phyloP scores from a whole-genome alignment of 768 basidiomycete genomes.

The Suillus placidus region DNA sequence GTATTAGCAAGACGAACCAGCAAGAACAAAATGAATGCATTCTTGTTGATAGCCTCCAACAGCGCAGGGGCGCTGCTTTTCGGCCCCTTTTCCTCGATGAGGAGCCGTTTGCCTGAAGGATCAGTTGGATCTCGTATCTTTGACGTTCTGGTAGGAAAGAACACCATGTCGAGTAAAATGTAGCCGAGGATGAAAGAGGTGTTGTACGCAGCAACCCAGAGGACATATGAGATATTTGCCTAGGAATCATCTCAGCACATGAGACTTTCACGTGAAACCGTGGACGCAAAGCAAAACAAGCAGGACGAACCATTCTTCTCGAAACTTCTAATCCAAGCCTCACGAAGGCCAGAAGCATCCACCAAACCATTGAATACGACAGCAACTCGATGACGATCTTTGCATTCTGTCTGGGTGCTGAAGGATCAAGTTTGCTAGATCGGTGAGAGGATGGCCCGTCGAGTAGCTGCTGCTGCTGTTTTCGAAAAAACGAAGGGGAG shows the following conservation, averaged over 20 bases:
- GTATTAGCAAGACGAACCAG: conserved; percentile 53
- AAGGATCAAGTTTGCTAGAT: conserved; percentile 15
- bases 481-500: conserved; percentile 70
- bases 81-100: conserved; percentile 27
- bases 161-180: conserved; percentile 70
- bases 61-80: conserved; percentile 47
- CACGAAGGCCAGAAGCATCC: conserved; percentile 53
- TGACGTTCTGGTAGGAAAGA: conserved; percentile 53
- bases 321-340: conserved; percentile 50
- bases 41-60: conserved; percentile 81
- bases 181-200: conserved; percentile 82
- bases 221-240: conserved; percentile 87
- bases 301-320: conserved; percentile 57
- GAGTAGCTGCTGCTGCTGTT: conserved; percentile 39
- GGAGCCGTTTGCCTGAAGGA: conserved; percentile 27
- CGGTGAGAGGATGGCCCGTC: conserved; percentile 14
- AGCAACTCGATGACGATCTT: conserved; percentile 78
- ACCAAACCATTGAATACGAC: conserved; percentile 81
- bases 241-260: conserved; percentile 29
- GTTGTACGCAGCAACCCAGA: conserved; percentile 92
- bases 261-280: background rate
- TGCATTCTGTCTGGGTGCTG: conserved; percentile 57
- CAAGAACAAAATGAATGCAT: conserved; percentile 80
- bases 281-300: background rate
- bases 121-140: conserved; percentile 27